Base-by-base conservation (phyloP, 352 stramenopile species). In the Hyaloperonospora arabidopsidis region DNA sequence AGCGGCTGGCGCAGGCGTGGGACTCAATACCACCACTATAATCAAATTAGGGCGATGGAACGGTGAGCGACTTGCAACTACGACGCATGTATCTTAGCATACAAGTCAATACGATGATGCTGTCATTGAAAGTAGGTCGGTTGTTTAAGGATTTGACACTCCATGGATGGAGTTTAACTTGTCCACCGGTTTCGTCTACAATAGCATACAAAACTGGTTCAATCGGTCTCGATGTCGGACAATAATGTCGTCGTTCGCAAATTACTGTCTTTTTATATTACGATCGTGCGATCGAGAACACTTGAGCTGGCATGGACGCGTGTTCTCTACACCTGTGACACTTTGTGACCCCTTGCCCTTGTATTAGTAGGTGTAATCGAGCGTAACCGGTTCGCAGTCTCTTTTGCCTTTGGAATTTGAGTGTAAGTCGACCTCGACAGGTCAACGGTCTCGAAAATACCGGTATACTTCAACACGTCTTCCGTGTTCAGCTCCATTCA, bases 1-100 rank as follows among this genome's bases (percentile, higher is more conserved):
- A 79, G 58, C 65, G 59, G n/a, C 52, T 86, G 6, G 74, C 76
- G 10, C 63, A 78, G 28, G 66, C 62, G 7, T 86, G 70, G 70
- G 79, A 84, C 25, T 32, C 25, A 32, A 32, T 53, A 25, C 28
- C 49, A 17, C 35, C 39, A n/a, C 51, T 40, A 7, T 39, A 53
- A 29, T 65, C 44, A 15, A 68, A 68, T 47, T 57, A 68, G 32
- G 25, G 57, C 41, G 57, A 58, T 15, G 46, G 34, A 32, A 4
- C 4, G 8, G 11, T 39, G 34, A 39, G 34, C 34, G 34, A 17
- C 34, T 39, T 14, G 14, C 34, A 32, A 32, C 25, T 32, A 8
- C 25, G 25, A 32, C 25, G 25, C 25, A 32, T 8, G 25, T 4
- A 32, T 32, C 14, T 6, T 39, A 39, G 10, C 34, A 15, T 17